Evolutionary conservation across 2,329 filamentous ascomycete species (phyloP).

Genomic region (Fusarium hainanense): DNA sequence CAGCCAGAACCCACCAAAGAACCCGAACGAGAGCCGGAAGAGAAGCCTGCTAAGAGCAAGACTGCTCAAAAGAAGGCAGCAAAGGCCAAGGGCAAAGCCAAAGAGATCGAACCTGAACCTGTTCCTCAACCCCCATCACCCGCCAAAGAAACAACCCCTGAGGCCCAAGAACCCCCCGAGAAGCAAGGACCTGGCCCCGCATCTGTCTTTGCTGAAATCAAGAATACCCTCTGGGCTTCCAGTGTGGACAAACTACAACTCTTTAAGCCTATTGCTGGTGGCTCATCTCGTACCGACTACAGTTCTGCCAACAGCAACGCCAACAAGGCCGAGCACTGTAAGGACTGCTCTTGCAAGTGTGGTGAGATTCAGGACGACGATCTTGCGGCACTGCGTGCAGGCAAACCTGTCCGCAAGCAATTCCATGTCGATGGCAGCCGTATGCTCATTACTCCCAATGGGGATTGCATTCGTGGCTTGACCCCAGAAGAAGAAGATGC

Average conservation of each 20-base stretch:
- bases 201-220: conserved; percentile 53
- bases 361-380: conserved; percentile 61
- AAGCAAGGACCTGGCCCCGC: conserved; percentile 49
- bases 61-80: conserved; percentile 47
- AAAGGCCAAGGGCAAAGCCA: conserved; percentile 49
- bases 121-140: conserved; percentile 33
- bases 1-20: conserved; percentile 14
- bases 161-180: conserved; percentile 41
- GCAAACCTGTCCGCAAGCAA: conserved; percentile 69
- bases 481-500: conserved; percentile 74
- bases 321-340: conserved; percentile 49
- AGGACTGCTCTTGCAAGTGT: conserved; percentile 54
- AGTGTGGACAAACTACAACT: conserved; percentile 52
- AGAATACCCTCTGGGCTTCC: conserved; percentile 48
- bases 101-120: conserved; percentile 39
- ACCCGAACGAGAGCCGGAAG: conserved; percentile 34
- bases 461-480: conserved; percentile 79
- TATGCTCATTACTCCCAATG: conserved; percentile 79
- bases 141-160: conserved; percentile 30
- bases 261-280: conserved; percentile 51
- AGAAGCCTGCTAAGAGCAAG: conserved; percentile 45
- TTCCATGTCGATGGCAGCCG: conserved; percentile 69
- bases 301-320: conserved; percentile 28
- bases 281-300: conserved; percentile 46
- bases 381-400: conserved; percentile 64